Percentiles rank a stretch among this genome's conserved stretches.
These are phyloP conservation scores for Naganishia randhawae DNA, from an alignment of 768 basidiomycete species.

Conservation along the genomic window DNA sequence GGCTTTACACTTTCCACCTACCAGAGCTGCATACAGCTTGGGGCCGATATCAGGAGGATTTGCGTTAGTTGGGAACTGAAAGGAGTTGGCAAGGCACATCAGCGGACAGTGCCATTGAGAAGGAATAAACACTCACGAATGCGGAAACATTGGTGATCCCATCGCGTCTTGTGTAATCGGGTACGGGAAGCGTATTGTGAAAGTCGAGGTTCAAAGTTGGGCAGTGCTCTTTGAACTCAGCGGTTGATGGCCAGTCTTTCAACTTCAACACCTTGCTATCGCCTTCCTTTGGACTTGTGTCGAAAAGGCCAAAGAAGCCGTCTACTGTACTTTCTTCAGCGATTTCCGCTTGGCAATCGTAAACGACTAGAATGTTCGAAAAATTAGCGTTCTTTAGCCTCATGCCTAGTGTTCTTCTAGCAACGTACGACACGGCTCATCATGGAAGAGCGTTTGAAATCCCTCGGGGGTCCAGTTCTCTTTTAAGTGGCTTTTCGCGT, in stretches of 20 bases:
- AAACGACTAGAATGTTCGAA: slow-evolving; percentile 58
- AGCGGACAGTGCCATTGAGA: slow-evolving; percentile 73
- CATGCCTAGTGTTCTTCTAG: too few species aligned
- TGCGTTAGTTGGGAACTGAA: slow-evolving; percentile 33
- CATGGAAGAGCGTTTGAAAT: slow-evolving; percentile 53
- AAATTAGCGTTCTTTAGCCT: not conserved
- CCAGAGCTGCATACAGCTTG: slow-evolving; percentile 88
- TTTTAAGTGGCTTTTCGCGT: slow-evolving; percentile 61
- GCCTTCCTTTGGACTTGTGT: slow-evolving; percentile 59
- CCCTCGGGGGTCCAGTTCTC: slow-evolving; percentile 77
- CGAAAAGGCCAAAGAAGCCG: slow-evolving; percentile 77
- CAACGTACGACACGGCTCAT: slow-evolving; percentile 40
- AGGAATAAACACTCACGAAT: slow-evolving; percentile 60
- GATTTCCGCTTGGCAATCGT: slow-evolving; percentile 74
- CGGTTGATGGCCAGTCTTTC: slow-evolving; percentile 91
- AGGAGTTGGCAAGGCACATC: slow-evolving; percentile 34
- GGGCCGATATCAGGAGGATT: slow-evolving; percentile 60
- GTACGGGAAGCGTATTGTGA: slow-evolving; percentile 73
- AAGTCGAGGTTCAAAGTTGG: slow-evolving; percentile 86
- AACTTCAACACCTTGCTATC: slow-evolving; percentile 63
- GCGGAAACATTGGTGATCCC: slow-evolving; percentile 83
- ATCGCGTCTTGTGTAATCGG: slow-evolving; percentile 83
- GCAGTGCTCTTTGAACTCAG: slow-evolving; percentile 76
- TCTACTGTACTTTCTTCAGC: slow-evolving; percentile 64
- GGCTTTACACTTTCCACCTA: slow-evolving; percentile 29